Percentiles rank a stretch among this genome's conserved stretches.
Conservation (phyloP, 495 filamentous ascomycete species). For the Aspergillus biplanus region DNA sequence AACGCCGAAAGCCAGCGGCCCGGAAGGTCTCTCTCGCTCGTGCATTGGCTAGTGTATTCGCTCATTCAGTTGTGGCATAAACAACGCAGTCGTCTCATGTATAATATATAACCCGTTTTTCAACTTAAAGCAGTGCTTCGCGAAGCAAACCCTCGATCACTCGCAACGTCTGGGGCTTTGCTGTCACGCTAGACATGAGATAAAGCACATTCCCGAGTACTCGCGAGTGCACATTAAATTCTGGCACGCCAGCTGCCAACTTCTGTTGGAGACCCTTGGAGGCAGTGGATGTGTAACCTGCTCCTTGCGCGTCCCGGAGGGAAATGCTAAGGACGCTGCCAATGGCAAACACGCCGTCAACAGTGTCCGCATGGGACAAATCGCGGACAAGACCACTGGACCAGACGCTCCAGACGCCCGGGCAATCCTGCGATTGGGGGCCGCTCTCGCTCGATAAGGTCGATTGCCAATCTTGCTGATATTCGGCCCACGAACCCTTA, state of each 20-base stretch:
- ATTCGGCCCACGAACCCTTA: constrained; percentile 52
- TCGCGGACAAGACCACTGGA: constrained; percentile 55
- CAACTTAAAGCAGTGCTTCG: constrained; percentile 28
- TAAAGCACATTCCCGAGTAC: constrained; percentile 79
- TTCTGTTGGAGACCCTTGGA: constrained; percentile 61
- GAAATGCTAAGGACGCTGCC: constrained; percentile 72
- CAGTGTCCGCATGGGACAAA: constrained; percentile 53
- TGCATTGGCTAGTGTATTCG: too few relatives aligned
- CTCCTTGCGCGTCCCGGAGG: constrained; percentile 50
- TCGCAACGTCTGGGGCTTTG: constrained; percentile 50
- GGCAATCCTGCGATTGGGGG: constrained; percentile 5
- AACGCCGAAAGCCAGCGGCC: too few relatives aligned
- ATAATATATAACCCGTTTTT: too few relatives aligned
- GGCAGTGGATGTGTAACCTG: constrained; percentile 67
- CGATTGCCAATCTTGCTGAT: constrained; percentile 47
- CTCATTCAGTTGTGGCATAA: too few relatives aligned
- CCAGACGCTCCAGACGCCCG: constrained; percentile 70
- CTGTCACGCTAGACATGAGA: constrained; percentile 72
- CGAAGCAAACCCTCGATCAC: constrained; percentile 50
- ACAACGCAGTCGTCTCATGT: too few relatives aligned
- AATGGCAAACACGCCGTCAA: constrained; percentile 69
- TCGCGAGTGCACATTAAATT: constrained; percentile 69
- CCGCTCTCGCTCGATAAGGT: background rate
- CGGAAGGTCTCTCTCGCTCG: too few relatives aligned
- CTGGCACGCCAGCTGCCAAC: constrained; percentile 44